These are phyloP conservation scores for Thymus mandschuricus DNA, from an alignment of 257 asterid genomes.

Conservation along the genomic window DNA sequence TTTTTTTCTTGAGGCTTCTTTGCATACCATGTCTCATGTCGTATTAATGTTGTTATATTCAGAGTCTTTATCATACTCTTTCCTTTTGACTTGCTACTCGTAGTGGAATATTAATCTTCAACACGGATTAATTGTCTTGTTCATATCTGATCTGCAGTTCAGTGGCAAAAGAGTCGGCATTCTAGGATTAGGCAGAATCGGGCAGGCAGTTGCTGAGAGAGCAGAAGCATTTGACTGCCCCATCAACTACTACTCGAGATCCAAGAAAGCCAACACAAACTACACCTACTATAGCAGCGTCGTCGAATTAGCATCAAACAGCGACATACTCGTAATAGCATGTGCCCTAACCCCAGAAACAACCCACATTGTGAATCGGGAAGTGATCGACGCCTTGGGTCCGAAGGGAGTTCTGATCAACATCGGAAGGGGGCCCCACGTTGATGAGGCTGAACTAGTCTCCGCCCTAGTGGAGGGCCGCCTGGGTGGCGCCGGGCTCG, in stretches of 20 bases:
- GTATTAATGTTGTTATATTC: neutral
- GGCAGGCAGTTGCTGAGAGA: constrained; percentile 72
- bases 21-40: neutral
- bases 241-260: constrained; percentile 69
- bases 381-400: constrained; percentile 75
- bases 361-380: constrained; percentile 63
- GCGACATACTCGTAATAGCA: constrained; percentile 76
- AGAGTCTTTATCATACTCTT: neutral
- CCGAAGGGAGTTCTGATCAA: constrained; percentile 77
- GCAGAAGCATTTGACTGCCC: constrained; percentile 74
- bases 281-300: constrained; percentile 56
- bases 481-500: constrained; percentile 88
- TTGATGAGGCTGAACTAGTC: constrained; percentile 78
- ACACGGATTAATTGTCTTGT: neutral
- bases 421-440: constrained; percentile 83
- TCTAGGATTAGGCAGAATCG: constrained; percentile 84
- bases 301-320: constrained; percentile 68
- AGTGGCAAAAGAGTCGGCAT: constrained; percentile 79
- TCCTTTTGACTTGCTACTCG: neutral
- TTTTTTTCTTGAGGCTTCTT: neutral
- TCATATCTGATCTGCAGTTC: constrained; percentile 50
- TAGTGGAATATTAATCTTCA: neutral
- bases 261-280: constrained; percentile 51
- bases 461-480: constrained; percentile 86
- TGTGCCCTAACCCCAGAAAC: constrained; percentile 76